Base-by-base conservation (phyloP, 345 rosid genomes). In the Eutrema yunnanense region DNA sequence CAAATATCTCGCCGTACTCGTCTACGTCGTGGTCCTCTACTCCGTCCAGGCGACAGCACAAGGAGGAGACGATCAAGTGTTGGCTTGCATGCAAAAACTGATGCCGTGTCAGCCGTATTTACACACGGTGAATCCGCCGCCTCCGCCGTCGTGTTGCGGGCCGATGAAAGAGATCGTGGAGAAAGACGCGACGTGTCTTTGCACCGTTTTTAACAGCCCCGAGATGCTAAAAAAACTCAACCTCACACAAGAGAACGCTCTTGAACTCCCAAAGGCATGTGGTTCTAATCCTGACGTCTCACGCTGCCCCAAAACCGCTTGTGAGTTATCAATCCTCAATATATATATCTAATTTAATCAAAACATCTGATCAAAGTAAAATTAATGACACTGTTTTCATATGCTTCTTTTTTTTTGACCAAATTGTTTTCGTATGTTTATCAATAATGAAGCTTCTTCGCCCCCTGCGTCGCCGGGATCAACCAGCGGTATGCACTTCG, bases 181-280 rank as follows among this genome's bases (percentile, higher is more conserved):
- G 13, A 40, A 75, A 1, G 80, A 84, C 0, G 9, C 64, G 0
- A 47, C 61, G 22, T 90, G 96, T 71, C 81, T 90, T 2, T 87
- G 93, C 69, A 43, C 59, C 36, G 80, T 71, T 27, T 66, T 85
- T 5, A 44, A 50, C 43, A 46, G 83, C 36, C 79, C 79, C 2
- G 64, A 8, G 3, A 7, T 77, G 1, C 59, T 84, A 69, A 72
- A 80, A 64, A 5, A 59, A 12, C 4, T 85, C n/a, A 82, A 83
- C 29, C 6, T 86, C 47, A 82, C 90, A 22, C 54, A 33, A 26
- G 85, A 79, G 3, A 75, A 78, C 2, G 90, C 90, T 32, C 48
- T 86, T 22, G 76, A 65, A 4, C 82, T 90, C 49, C 81, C 90
- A 6, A 79, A 78, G 40, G 67, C 84, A 0, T 87, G 96, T 32